Evolutionary conservation across 345 rosid species (phyloP).

Genomic region (Eucalyptus curtisii): DNA sequence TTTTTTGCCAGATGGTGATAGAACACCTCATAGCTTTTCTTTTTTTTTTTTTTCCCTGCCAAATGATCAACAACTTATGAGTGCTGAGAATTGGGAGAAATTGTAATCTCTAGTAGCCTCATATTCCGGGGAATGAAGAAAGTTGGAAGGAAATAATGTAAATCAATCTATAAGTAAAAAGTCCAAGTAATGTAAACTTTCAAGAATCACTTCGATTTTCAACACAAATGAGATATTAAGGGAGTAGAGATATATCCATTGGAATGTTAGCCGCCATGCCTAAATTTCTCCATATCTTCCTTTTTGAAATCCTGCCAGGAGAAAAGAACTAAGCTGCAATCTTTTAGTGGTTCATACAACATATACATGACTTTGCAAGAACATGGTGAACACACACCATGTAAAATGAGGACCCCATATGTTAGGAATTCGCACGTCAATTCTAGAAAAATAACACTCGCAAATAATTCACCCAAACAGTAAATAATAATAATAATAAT

Average conservation of each 20-base stretch:
- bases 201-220: conserved; percentile 94
- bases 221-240: conserved; percentile 65
- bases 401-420: conserved; percentile 81
- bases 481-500: background rate
- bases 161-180: background rate
- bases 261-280: conserved; percentile 73
- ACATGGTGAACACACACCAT: conserved; percentile 22
- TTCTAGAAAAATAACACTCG: background rate
- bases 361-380: background rate
- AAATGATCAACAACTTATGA: background rate
- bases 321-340: background rate
- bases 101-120: background rate
- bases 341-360: background rate
- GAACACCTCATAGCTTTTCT: background rate
- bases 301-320: conserved; percentile 51
- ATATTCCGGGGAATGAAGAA: background rate
- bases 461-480: accelerated
- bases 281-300: conserved; percentile 66
- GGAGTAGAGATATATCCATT: conserved; percentile 57
- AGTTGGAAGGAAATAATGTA: background rate
- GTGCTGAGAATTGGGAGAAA: background rate
- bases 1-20: background rate
- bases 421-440: background rate
- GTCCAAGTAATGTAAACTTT: conserved; percentile 31
- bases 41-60: accelerated